Evolutionary conservation across 2,329 filamentous ascomycete genomes (phyloP), one percentile per base, ranked within the genome.

Genomic region (Colletotrichum nymphaeae): DNA sequence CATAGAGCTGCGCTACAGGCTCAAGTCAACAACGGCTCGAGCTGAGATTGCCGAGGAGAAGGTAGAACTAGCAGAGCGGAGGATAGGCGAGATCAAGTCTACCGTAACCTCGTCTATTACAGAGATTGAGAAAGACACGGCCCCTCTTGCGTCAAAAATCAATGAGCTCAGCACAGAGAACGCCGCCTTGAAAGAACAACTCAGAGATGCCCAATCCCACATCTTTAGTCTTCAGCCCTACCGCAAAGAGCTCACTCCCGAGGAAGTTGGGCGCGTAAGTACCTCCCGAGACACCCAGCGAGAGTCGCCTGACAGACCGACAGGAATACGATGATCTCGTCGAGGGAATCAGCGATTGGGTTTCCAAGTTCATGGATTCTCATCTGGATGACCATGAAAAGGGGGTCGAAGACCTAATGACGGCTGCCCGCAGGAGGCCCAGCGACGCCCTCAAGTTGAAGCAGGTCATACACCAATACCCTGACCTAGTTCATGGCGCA

Each of bases 211-310:
- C 1, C 79, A 83, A 57, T 82, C 81, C 7, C 83, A 84, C 66
- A 84, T 84, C 60, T 84, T 85, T 67, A 83, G 80, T 16, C 79
- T 85, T 4, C 83, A 84, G 66, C 83, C 84, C 7, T 85, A 84
- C 67, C 79, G 79, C 19, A 81, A 81, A 55, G 81, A 84, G 22
- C 70, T 84, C 9, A 85, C 82, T 0, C 77, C 78, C 0, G 78
- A 82, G 32, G 83, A 84, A 59, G 80, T 83, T 42, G 79, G 78
- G 24, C 78, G 78, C 55, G 83, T 84, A 78, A 72, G 78, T 75
- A 12, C 35, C 28, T 49, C n/a, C 26, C 26, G 5, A 28, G 24
- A 2, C 19, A 6, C 4, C 1, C 4, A 14, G 2, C n/a, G 11
- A 5, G 9, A 28, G 6, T 7, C 12, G 35, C 3, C 74, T 79